phyloP scores from a whole-genome alignment of 148 eudicot genomes.

The Rhododendron henanense region DNA sequence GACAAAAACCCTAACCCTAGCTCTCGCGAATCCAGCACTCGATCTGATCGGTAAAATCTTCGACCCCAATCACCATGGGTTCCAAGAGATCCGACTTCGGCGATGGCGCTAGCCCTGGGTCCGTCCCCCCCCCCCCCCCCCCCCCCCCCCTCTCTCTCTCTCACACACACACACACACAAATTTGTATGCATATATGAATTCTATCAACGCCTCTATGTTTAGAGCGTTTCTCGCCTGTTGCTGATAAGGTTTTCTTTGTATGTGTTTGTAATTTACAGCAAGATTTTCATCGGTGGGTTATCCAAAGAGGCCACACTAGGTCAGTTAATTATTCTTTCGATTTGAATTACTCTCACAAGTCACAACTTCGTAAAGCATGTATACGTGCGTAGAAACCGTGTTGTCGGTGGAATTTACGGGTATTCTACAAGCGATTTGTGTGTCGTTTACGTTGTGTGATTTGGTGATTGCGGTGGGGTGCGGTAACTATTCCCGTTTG shows the following conservation, averaged over 20 bases:
- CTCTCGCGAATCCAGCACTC: neutral
- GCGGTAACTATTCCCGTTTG: too few species aligned
- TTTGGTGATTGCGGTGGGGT: too few species aligned
- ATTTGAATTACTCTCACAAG: neutral
- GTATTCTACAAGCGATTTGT: neutral
- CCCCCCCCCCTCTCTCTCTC: neutral
- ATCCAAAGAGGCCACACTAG: slow-evolving; percentile 54
- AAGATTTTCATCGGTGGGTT: slow-evolving; percentile 69
- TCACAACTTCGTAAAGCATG: neutral
- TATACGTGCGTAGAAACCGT: neutral
- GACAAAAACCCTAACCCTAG: neutral
- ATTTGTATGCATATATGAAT: neutral
- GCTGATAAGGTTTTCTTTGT: neutral
- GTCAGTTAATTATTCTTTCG: slow-evolving; percentile 21
- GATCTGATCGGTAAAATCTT: neutral
- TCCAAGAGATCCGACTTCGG: slow-evolving; percentile 42
- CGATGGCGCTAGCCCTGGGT: slow-evolving; percentile 80
- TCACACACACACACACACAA: neutral
- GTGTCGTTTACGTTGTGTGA: slow-evolving; percentile 2
- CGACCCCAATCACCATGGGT: slow-evolving; percentile 28
- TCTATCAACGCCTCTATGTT: neutral
- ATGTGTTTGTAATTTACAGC: slow-evolving; percentile 22
- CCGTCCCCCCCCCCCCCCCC: neutral
- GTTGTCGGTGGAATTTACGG: too few species aligned
- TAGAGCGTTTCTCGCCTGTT: neutral